phyloP scores from a whole-genome alignment of 2,329 filamentous ascomycete species.

The Penicillium thymicola region DNA sequence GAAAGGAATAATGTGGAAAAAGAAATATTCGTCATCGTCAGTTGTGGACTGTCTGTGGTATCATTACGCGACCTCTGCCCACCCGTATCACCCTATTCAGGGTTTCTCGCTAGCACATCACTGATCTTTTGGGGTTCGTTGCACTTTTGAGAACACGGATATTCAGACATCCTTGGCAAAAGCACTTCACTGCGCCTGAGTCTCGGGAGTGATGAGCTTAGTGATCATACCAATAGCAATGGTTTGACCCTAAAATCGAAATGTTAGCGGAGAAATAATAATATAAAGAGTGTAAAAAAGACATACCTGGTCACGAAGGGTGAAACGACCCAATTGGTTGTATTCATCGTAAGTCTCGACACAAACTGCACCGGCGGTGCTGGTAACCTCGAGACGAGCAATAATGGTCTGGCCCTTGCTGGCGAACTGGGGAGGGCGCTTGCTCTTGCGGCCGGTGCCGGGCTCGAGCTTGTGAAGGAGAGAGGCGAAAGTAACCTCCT shows the following conservation, averaged over 20 bases:
- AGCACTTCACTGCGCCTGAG: conserved; percentile 12
- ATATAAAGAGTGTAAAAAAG: neutral
- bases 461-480: conserved; percentile 94
- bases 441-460: conserved; percentile 89
- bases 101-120: conserved; percentile 2
- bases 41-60: conserved; percentile 24
- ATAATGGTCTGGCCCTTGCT: conserved; percentile 80
- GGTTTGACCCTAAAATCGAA: conserved; percentile 73
- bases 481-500: conserved; percentile 88
- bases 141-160: neutral
- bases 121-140: neutral
- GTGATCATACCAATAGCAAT: conserved; percentile 99
- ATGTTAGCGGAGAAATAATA: conserved; percentile 16
- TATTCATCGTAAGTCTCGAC: conserved; percentile 96
- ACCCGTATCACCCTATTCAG: conserved; percentile 16
- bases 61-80: conserved; percentile 23
- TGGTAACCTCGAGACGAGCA: conserved; percentile 81
- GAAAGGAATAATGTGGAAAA: conserved; percentile 14
- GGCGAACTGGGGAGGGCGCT: conserved; percentile 87
- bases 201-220: conserved; percentile 61
- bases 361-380: conserved; percentile 81
- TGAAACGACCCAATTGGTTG: conserved; percentile 88
- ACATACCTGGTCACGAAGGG: conserved; percentile 77
- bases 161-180: neutral
- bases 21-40: conserved; percentile 36